Conservation (phyloP, 345 rosid genomes). For the Euphorbia lathyris region DNA sequence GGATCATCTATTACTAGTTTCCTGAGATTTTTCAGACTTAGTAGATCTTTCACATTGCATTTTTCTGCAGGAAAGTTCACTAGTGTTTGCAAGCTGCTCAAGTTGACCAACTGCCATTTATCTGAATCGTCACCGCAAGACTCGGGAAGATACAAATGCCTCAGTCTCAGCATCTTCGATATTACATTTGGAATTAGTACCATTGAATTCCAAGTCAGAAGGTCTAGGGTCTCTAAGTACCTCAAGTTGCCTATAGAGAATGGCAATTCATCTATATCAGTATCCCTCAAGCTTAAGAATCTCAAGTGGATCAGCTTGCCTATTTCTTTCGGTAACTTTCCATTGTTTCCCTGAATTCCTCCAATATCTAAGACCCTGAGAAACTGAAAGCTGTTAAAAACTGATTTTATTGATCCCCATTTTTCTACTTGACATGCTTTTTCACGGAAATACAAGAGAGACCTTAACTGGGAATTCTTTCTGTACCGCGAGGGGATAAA, state of each 20-base stretch:
- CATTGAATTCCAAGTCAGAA: constrained; percentile 24
- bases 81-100: constrained; percentile 17
- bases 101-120: constrained; percentile 17
- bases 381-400: constrained; percentile 8
- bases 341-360: background rate
- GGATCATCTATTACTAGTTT: constrained; percentile 4
- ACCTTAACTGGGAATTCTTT: constrained; percentile 24
- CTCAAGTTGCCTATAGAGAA: constrained; percentile 27
- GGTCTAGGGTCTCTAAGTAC: constrained; percentile 27
- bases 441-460: constrained; percentile 32
- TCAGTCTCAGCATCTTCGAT: constrained; percentile 27
- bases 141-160: constrained; percentile 19
- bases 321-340: constrained; percentile 19
- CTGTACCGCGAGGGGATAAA: constrained; percentile 1
- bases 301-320: constrained; percentile 38
- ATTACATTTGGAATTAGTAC: constrained; percentile 21
- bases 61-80: constrained; percentile 20
- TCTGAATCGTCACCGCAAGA: background rate
- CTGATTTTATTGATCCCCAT: constrained; percentile 10
- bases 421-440: constrained; percentile 1
- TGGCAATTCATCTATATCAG: constrained; percentile 12
- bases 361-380: constrained; percentile 36
- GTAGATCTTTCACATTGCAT: constrained; percentile 9
- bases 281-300: constrained; percentile 18
- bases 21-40: constrained; percentile 12